Conservation (phyloP, 106 monocot species). For the Amphibolis antarctica region DNA sequence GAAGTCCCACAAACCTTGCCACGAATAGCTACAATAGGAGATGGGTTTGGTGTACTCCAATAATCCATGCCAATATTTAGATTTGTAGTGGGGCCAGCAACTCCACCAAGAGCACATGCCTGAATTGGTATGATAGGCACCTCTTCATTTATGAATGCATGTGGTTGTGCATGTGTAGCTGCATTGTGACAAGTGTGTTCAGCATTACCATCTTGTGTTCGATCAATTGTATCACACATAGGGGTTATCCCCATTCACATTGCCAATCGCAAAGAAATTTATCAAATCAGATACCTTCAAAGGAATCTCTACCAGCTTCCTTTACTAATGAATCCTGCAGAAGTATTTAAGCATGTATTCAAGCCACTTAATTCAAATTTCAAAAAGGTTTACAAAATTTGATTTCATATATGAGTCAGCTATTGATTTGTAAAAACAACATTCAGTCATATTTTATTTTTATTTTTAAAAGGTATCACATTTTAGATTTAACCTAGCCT, state of each 20-base stretch:
- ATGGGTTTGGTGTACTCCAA: constrained; percentile 40
- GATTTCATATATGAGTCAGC: not conserved
- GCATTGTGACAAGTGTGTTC: constrained; percentile 33
- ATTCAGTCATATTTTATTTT: too few relatives aligned
- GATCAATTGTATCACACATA: constrained; percentile 10
- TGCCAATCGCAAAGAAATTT: not conserved
- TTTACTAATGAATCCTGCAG: constrained; percentile 67
- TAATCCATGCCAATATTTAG: constrained; percentile 86
- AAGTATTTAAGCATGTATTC: not conserved
- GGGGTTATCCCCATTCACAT: not conserved
- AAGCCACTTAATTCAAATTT: not conserved
- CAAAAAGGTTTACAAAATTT: not conserved
- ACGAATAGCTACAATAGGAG: constrained; percentile 21
- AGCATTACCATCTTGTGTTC: too few relatives aligned
- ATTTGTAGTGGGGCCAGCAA: constrained; percentile 53
- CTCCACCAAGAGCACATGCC: constrained; percentile 15
- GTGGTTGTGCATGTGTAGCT: constrained; percentile 19
- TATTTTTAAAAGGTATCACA: too few relatives aligned
- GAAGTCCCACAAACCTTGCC: constrained; percentile 37
- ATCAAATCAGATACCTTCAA: constrained; percentile 33
- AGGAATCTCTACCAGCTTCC: constrained; percentile 33
- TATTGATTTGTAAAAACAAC: too few relatives aligned
- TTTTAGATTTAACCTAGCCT: not conserved
- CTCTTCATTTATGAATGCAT: constrained; percentile 21
- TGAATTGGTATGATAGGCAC: constrained; percentile 37